Percentiles rank a stretch among this genome's conserved stretches.
Evolutionary conservation across 225 moss, liverwort and hornwort genomes (phyloP).

Genomic region (Physcomitrium patens): DNA sequence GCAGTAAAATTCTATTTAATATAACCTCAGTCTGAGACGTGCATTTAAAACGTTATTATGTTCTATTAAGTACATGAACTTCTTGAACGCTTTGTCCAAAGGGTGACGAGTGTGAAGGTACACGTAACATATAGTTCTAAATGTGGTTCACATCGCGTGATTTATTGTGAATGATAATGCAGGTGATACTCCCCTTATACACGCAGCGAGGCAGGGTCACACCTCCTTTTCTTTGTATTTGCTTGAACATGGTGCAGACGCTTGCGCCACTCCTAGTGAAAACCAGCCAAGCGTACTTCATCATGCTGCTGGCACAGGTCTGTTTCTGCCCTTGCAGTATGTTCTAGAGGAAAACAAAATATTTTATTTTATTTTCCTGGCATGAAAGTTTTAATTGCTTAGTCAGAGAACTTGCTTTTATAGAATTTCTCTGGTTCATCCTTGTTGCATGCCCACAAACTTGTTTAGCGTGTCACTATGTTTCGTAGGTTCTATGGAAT

Average conservation of each 20-base stretch:
- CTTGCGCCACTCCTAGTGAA: constrained; percentile 68
- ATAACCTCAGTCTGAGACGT: not conserved
- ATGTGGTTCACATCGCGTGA: constrained; percentile 15
- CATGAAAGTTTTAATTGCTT: no score
- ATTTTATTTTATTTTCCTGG: constrained; percentile 2
- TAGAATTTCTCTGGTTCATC: constrained; percentile 15
- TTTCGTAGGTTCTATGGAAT: constrained; percentile 72
- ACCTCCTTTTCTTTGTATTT: constrained; percentile 70
- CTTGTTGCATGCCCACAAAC: not conserved
- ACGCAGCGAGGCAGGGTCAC: constrained; percentile 83
- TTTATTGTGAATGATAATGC: constrained; percentile 36
- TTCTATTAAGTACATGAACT: not conserved
- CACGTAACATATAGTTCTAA: constrained; percentile 10
- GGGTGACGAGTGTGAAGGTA: constrained; percentile 2
- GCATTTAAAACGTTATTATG: constrained; percentile 13
- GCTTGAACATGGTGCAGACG: constrained; percentile 80
- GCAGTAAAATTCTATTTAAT: not conserved
- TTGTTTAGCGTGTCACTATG: not conserved
- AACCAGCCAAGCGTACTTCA: constrained; percentile 80
- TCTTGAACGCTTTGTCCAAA: not conserved
- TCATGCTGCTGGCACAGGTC: constrained; percentile 93
- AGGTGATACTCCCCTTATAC: constrained; percentile 97
- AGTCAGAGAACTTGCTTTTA: constrained; percentile 14
- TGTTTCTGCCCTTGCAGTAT: constrained; percentile 18
- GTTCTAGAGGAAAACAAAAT: not conserved